These are phyloP conservation scores for Pythium monospermum DNA, from an alignment of 352 stramenopile species.

Conservation along the genomic window DNA sequence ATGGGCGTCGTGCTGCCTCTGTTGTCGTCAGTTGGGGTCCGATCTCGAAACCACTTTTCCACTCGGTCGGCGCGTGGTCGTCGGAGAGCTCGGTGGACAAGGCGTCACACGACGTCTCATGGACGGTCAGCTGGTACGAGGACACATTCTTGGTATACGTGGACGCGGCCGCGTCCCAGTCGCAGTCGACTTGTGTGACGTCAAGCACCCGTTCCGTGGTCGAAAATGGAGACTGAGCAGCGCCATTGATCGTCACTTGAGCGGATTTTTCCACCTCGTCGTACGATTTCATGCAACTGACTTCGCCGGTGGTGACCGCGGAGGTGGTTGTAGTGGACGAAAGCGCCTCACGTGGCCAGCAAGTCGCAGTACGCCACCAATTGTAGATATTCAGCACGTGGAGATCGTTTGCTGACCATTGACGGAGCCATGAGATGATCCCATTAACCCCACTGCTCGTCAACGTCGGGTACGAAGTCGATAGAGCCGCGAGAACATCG, in stretches of 20 bases:
- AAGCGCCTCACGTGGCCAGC: slow-evolving; percentile 30
- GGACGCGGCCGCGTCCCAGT: slow-evolving; percentile 9
- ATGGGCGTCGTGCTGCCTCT: slow-evolving; percentile 19
- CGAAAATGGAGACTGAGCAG: slow-evolving; percentile 32
- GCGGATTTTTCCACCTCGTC: slow-evolving; percentile 23
- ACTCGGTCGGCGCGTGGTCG: slow-evolving; percentile 28
- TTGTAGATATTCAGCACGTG: slow-evolving; percentile 38
- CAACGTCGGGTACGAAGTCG: slow-evolving; percentile 5
- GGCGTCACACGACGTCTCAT: slow-evolving; percentile 38
- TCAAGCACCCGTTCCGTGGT: slow-evolving; percentile 31
- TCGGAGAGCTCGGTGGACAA: slow-evolving; percentile 42
- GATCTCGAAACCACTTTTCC: slow-evolving; percentile 45
- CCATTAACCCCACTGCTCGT: slow-evolving; percentile 11
- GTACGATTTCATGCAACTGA: slow-evolving; percentile 21
- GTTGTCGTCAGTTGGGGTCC: slow-evolving; percentile 8
- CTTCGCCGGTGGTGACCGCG: slow-evolving; percentile 7
- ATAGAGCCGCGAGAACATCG: slow-evolving; percentile 1
- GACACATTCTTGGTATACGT: slow-evolving; percentile 29
- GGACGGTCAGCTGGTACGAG: slow-evolving; percentile 25
- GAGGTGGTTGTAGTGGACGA: slow-evolving; percentile 13
- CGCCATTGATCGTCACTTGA: slow-evolving; percentile 5
- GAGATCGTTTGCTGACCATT: slow-evolving; percentile 31
- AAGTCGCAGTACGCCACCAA: slow-evolving; percentile 51
- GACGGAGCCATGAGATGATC: slow-evolving; percentile 33
- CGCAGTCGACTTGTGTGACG: slow-evolving; percentile 31